Percentiles rank a stretch among this genome's conserved stretches.
Conservation (phyloP, 2,329 filamentous ascomycete species). For the Blastomyces gilchristii region DNA sequence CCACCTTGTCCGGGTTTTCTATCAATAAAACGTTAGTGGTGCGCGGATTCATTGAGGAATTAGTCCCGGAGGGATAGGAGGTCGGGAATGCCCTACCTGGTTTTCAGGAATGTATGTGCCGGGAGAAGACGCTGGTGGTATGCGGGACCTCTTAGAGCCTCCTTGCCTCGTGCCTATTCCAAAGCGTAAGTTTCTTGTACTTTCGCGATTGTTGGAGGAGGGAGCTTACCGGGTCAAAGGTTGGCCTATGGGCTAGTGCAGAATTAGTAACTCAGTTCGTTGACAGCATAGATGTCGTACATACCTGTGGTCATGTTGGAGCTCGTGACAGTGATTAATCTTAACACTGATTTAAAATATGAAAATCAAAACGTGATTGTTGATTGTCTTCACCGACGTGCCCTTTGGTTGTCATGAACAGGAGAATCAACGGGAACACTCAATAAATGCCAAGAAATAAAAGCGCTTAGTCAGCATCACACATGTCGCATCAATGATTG, state of each 20-base stretch:
- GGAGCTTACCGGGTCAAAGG: constrained; percentile 72
- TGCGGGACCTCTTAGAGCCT: constrained; percentile 81
- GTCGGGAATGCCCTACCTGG: constrained; percentile 44
- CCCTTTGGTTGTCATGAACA: neutral
- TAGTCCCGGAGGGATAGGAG: neutral
- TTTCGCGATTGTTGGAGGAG: neutral
- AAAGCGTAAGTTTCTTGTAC: constrained; percentile 22
- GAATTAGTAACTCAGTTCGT: constrained; percentile 16
- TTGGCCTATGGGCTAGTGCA: constrained; percentile 62
- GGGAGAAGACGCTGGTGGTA: constrained; percentile 95
- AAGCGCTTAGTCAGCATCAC: neutral
- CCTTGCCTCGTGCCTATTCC: constrained; percentile 77
- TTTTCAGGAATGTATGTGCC: constrained; percentile 87
- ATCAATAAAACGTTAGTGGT: constrained; percentile 12
- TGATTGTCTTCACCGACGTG: neutral
- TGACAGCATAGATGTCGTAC: constrained; percentile 4
- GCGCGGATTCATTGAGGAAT: neutral
- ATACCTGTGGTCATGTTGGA: constrained; percentile 36
- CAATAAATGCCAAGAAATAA: neutral
- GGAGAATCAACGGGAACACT: neutral
- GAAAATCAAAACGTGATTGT: neutral
- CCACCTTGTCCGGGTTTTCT: constrained; percentile 83
- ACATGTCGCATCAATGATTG: neutral
- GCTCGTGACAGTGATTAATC: neutral
- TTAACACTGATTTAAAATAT: neutral